A percentile compares a stretch with the other conserved stretches of the same genome.
phyloP scores from a whole-genome alignment of 176 grass and related monocot species.

The Cenchrus americanus region DNA sequence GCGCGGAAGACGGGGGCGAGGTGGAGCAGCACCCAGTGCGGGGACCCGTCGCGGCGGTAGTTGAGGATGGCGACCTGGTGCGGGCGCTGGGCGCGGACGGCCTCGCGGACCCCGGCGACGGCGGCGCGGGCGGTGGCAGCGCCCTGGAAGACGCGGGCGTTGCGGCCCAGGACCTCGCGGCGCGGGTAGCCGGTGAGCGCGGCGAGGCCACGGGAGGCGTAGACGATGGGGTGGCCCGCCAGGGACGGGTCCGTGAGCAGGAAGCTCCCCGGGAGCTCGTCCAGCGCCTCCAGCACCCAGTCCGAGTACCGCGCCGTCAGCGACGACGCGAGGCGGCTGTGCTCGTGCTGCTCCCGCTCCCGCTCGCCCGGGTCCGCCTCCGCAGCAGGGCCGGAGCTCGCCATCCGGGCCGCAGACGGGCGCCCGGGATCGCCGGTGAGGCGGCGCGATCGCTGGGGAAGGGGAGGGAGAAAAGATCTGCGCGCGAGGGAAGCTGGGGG shows the following conservation, averaged over 20 bases:
- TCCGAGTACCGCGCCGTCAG: conserved; percentile 83
- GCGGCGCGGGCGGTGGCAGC: conserved; percentile 73
- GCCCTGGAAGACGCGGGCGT: conserved; percentile 87
- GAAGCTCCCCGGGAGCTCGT: conserved; percentile 77
- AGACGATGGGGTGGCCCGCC: conserved; percentile 88
- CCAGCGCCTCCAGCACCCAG: conserved; percentile 75
- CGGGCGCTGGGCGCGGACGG: conserved; percentile 58
- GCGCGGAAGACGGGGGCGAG: conserved; percentile 80
- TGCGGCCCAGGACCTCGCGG: conserved; percentile 73
- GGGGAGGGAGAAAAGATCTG: conserved; percentile 45
- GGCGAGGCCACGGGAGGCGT: conserved; percentile 68
- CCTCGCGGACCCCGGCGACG: conserved; percentile 69
- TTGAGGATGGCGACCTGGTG: conserved; percentile 74
- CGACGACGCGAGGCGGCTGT: conserved; percentile 32
- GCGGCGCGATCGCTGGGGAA: conserved; percentile 36
- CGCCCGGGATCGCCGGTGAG: not conserved
- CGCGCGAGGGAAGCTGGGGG: not conserved
- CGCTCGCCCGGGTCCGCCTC: not conserved
- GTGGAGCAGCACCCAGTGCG: conserved; percentile 85
- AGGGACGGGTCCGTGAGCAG: conserved; percentile 87
- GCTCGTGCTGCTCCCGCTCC: not conserved
- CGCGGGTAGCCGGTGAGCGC: conserved; percentile 60
- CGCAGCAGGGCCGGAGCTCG: conserved; percentile 4
- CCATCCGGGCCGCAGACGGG: conserved; percentile 28
- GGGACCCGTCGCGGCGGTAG: conserved; percentile 74